Base-by-base conservation (phyloP, 129 eudicot genomes). In the Silybum marianum region DNA sequence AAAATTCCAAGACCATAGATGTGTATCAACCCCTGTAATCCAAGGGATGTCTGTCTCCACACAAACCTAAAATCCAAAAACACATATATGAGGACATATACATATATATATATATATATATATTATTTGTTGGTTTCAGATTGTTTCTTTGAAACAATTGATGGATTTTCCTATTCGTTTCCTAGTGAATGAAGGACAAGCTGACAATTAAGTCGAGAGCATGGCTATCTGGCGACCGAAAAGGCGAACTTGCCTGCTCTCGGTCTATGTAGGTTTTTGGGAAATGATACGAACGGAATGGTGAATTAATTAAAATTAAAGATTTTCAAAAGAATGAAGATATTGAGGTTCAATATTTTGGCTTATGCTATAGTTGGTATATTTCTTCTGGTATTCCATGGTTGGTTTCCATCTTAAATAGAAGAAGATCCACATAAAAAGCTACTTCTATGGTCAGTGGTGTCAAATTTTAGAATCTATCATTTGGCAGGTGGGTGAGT, bases 11-110 rank as follows among this genome's bases (percentile, higher is more conserved):
- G 73, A 62, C n/a, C 80, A 78, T 54, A 25, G 44, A 42, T 19
- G 66, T 38, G 8, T 72, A 60, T 60, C 16, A 46, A 30, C 36
- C 46, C 46, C 60, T 30, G 77, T 75, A 46, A 78, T 78, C 80
- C 82, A 78, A 78, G 66, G 75, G 71, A 69, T 78, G 74, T 78
- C 66, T 69, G 80, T 78, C 68, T 44, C 28, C 62, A n/a, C 48
- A 5, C 36, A 78, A 48, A 69, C 82, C 71, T 46, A 25, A 78
- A 69, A 67, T 46, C 75, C 24, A 68, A 42, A 68, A n/a, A 78
- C 75, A 78, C 46, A 60, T 54, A 71, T 73, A 72, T 28, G 10
- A 26, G 48, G 81, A 78, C 80, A 48, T 18, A 18, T 58, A 18
- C n/a, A 58, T 51, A 51, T 48, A 0, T 14, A 48, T 4, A 48